Evolutionary conservation across 2,329 filamentous ascomycete species (phyloP), one percentile per base, ranked within the genome.

Genomic region (Drechmeria coniospora): DNA sequence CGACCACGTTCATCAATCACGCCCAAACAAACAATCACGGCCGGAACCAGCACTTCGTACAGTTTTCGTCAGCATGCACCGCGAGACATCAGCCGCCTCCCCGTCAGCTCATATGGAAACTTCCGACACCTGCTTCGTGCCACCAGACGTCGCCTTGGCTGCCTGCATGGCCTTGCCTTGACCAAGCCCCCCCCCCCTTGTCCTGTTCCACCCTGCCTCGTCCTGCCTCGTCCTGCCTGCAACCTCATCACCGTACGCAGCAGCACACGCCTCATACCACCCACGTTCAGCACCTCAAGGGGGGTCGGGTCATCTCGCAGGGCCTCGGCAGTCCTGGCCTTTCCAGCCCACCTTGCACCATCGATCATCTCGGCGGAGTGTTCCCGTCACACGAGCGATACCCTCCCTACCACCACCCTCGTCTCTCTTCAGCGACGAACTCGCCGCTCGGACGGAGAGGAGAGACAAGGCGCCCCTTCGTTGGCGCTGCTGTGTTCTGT

Each of bases 351-450:
- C n/a, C 24, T 17, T 19, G 14, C 24, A 13, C 15, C 16, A 25
- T 12, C n/a, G 24, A n/a, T 17, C 16, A 19, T 8, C 12, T 17
- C 24, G 15, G 14, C n/a, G n/a, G 24, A 12, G n/a, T 12, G 15
- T 11, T 12, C 9, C 34, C 38, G 41, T 31, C 26, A 42, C 43
- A 39, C 40, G 44, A 46, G 38, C 38, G 38, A 29, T 39, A 29
- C 36, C 34, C 33, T 24, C 27, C 28, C 35, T 37, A 35, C 16
- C 30, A 42, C 41, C 35, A 31, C 23, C 34, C 38, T 43, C 38
- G 37, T 45, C 42, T 40, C 40, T 37, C 19, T 18, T 25, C 27
- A 25, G 28, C 27, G 30, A 23, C 12, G 20, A 31, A 29, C 24
- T 27, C 27, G 34, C 32, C 24, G 24, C 27, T 24, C 15, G 28